Evolutionary conservation across 129 eudicot species (phyloP).

Genomic region (Sambucus nigra): DNA sequence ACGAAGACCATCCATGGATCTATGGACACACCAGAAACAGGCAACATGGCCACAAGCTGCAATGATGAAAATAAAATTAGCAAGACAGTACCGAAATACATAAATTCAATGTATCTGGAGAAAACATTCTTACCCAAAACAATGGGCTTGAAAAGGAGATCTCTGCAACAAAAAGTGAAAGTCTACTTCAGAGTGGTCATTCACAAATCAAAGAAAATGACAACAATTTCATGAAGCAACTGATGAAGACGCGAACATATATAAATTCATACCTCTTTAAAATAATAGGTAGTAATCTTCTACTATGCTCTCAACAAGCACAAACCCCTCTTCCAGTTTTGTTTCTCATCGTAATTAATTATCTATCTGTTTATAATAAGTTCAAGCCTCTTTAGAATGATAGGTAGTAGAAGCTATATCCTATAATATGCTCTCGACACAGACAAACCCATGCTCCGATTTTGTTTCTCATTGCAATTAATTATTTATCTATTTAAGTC

Average conservation of each 20-base stretch:
- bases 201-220: not conserved
- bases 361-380: not conserved
- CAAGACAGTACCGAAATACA: not conserved
- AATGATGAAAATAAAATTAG: conserved; percentile 14
- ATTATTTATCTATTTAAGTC: not conserved
- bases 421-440: not conserved
- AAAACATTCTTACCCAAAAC: conserved; percentile 53
- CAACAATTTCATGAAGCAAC: not conserved
- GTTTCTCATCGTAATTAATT: too few species aligned
- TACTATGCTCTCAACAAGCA: not conserved
- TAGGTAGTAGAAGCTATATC: conserved; percentile 1
- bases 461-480: too few species aligned
- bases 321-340: not conserved
- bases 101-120: not conserved
- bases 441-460: not conserved
- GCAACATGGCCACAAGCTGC: conserved; percentile 78
- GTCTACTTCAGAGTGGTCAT: conserved; percentile 12
- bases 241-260: not conserved
- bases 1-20: conserved; percentile 35
- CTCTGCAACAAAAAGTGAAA: conserved; percentile 38
- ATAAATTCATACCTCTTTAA: not conserved
- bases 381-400: not conserved
- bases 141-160: conserved; percentile 69
- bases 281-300: not conserved
- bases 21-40: conserved; percentile 76